Conservation (phyloP, 345 rosid genomes). For the Reutealis trisperma region DNA sequence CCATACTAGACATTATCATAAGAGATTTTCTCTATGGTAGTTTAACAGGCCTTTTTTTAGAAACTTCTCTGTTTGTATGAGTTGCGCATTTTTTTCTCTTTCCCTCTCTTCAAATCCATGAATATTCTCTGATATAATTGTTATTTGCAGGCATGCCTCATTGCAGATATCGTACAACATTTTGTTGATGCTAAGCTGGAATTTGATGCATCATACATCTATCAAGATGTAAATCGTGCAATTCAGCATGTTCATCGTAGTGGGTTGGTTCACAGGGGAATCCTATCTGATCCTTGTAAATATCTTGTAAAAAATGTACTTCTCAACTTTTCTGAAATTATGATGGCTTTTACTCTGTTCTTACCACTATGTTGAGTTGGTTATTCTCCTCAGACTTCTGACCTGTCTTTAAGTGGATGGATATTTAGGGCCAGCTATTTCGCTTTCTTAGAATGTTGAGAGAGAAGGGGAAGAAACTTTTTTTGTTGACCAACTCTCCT, state of each 20-base stretch:
- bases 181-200: slow-evolving; percentile 94
- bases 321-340: slow-evolving; percentile 7
- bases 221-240: slow-evolving; percentile 88
- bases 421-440: slow-evolving; percentile 58
- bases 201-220: slow-evolving; percentile 89
- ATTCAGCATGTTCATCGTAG: slow-evolving; percentile 95
- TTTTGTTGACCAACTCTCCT: slow-evolving; percentile 92
- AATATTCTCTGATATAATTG: not conserved
- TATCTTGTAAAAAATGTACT: slow-evolving; percentile 84
- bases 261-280: slow-evolving; percentile 87
- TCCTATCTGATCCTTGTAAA: slow-evolving; percentile 78
- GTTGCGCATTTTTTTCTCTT: not conserved
- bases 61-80: not conserved
- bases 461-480: slow-evolving; percentile 93
- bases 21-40: no score
- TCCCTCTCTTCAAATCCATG: not conserved
- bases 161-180: slow-evolving; percentile 90
- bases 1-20: no score
- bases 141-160: slow-evolving; percentile 75
- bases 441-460: slow-evolving; percentile 68
- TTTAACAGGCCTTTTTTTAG: not conserved
- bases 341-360: not conserved
- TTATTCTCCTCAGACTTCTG: slow-evolving; percentile 11
- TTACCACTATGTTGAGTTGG: not conserved
- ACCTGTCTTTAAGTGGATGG: slow-evolving; percentile 8